Percentiles rank a stretch among this genome's conserved stretches.
Conservation (phyloP, 179 eudicot species). For the Silene vulgaris region DNA sequence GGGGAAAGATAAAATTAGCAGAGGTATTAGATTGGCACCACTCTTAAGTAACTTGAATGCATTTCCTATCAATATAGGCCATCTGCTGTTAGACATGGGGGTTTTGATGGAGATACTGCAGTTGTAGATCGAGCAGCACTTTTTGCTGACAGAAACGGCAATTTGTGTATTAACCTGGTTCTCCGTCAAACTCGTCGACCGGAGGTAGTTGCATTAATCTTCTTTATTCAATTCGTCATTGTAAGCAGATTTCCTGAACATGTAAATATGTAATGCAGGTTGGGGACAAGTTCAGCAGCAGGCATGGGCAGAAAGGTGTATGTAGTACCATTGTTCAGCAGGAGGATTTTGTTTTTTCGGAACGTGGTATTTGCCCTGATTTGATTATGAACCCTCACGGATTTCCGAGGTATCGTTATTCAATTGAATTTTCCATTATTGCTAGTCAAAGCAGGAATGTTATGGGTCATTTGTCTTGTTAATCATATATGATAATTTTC, state of each 20-base stretch:
- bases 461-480: not conserved
- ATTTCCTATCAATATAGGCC: conserved; percentile 52
- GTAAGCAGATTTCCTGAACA: not conserved
- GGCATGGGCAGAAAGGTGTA: not conserved
- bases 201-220: conserved; percentile 46
- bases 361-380: conserved; percentile 96
- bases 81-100: conserved; percentile 44
- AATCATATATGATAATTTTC: too few species aligned
- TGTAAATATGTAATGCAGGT: conserved; percentile 39
- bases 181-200: conserved; percentile 94
- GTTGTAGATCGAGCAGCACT: conserved; percentile 86
- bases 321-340: conserved; percentile 91
- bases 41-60: conserved; percentile 18
- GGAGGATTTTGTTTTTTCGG: conserved; percentile 89
- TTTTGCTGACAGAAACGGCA: conserved; percentile 49
- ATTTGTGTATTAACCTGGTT: conserved; percentile 60
- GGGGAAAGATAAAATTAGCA: not conserved
- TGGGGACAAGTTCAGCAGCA: conserved; percentile 45
- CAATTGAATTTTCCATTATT: not conserved
- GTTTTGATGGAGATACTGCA: conserved; percentile 67
- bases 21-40: not conserved
- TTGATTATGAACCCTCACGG: conserved; percentile 99
- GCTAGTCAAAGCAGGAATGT: not conserved
- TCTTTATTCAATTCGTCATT: not conserved
- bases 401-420: conserved; percentile 69